Evolutionary conservation across 108 stramenopile genomes (phyloP).

Genomic region (Skeletonema potamos): DNA sequence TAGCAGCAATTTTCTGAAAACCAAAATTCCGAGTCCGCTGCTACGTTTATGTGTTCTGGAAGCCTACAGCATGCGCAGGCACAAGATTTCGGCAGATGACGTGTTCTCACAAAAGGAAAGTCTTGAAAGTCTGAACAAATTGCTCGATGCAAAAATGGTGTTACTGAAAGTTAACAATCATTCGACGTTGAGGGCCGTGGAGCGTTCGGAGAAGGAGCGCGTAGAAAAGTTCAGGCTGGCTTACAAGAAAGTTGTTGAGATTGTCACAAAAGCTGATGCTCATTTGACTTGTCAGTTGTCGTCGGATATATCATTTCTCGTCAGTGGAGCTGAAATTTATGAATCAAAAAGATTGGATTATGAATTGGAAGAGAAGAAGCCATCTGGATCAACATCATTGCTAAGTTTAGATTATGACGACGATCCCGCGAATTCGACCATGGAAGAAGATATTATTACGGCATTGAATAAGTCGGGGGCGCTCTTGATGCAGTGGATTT

Average conservation of each 20-base stretch:
- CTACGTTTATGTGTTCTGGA: slow-evolving; percentile 20
- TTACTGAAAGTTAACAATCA: slow-evolving; percentile 17
- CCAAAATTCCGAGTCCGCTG: slow-evolving; percentile 5
- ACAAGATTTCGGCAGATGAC: not conserved
- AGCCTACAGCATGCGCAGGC: slow-evolving; percentile 17
- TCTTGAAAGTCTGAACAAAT: slow-evolving; percentile 21
- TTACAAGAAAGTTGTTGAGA: slow-evolving; percentile 1
- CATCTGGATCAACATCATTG: slow-evolving; percentile 2
- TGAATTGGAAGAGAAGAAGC: slow-evolving; percentile 1
- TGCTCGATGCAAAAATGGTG: slow-evolving; percentile 19
- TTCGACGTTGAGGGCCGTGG: not conserved
- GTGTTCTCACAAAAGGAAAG: slow-evolving; percentile 21
- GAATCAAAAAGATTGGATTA: not conserved
- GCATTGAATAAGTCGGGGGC: slow-evolving; percentile 12
- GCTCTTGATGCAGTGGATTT: slow-evolving; percentile 32
- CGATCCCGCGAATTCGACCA: not conserved
- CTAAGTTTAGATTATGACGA: slow-evolving; percentile 6
- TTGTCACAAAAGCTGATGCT: not conserved
- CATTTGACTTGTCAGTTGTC: not conserved
- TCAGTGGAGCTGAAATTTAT: not conserved
- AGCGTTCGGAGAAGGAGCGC: not conserved
- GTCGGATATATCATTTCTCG: not conserved
- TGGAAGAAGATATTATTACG: not conserved
- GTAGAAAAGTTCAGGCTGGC: not conserved
- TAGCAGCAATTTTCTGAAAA: not conserved